Evolutionary conservation across 1,139 yeast genomes (phyloP).

Genomic region (Saccharomycopsis crataegensis): DNA sequence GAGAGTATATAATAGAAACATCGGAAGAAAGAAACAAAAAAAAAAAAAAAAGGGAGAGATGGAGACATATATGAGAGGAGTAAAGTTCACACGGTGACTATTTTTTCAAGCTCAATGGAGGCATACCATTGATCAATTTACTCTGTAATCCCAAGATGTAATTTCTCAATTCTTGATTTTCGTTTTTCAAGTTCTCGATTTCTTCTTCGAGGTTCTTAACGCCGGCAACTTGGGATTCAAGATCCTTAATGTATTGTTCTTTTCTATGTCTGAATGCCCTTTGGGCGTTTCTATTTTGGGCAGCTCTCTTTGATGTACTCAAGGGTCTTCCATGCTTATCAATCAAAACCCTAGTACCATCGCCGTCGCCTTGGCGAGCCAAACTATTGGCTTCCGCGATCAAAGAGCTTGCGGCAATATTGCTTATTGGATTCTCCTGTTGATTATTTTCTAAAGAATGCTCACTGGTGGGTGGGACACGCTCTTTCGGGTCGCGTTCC

Average conservation of each 20-base stretch:
- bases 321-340: conserved; percentile 39
- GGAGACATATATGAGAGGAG: not conserved
- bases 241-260: conserved; percentile 68
- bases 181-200: conserved; percentile 56
- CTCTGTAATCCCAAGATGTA: conserved; percentile 66
- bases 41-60: not conserved
- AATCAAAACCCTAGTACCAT: conserved; percentile 17
- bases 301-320: conserved; percentile 71
- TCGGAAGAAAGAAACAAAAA: not conserved
- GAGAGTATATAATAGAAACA: not conserved
- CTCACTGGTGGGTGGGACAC: not conserved
- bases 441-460: not conserved
- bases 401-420: not conserved
- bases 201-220: conserved; percentile 52
- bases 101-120: conserved; percentile 1
- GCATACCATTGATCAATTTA: conserved; percentile 42
- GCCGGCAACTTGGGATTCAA: conserved; percentile 63
- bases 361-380: conserved; percentile 18
- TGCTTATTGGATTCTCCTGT: not conserved
- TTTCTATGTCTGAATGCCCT: conserved; percentile 79
- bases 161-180: conserved; percentile 61
- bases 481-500: not conserved
- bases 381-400: conserved; percentile 17
- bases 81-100: not conserved
- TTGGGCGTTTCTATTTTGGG: conserved; percentile 84